Conservation (phyloP, 2,329 filamentous ascomycete genomes). For the Neonectria punicea region DNA sequence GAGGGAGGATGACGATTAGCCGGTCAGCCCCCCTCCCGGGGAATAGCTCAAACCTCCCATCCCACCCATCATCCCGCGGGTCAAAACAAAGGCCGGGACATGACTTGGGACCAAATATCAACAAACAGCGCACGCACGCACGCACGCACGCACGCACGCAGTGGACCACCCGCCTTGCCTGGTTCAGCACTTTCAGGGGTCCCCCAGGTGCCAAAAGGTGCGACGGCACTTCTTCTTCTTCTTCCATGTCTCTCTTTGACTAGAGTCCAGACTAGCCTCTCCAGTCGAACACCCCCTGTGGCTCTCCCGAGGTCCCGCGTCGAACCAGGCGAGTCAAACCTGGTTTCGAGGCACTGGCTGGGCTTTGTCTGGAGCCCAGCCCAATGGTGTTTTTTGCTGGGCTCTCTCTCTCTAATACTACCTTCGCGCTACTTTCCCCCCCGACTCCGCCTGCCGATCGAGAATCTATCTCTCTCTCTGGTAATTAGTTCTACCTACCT, state of each 20-base stretch:
- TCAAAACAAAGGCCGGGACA: conserved; percentile 2
- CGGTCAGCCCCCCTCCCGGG: background rate
- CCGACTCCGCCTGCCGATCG: conserved; percentile 40
- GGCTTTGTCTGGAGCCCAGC: background rate
- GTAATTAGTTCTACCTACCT: background rate
- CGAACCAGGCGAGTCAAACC: background rate
- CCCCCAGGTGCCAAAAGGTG: background rate
- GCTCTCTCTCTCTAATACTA: conserved; percentile 11
- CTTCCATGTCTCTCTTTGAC: no score
- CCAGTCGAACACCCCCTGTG: background rate
- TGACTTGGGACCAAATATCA: conserved; percentile 11
- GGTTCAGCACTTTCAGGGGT: background rate
- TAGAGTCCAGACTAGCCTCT: background rate
- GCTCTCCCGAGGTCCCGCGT: background rate
- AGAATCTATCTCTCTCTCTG: conserved; percentile 24
- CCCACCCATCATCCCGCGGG: background rate
- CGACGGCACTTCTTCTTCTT: background rate
- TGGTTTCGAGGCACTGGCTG: background rate
- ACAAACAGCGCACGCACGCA: conserved; percentile 18
- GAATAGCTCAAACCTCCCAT: background rate
- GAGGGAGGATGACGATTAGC: conserved; percentile 2
- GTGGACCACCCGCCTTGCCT: no score
- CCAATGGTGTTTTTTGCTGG: conserved; percentile 21
- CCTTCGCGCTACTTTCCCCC: conserved; percentile 32
- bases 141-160: background rate